phyloP scores from a whole-genome alignment of 805 yeast species.

The Crinitomyces ghanaensis region DNA sequence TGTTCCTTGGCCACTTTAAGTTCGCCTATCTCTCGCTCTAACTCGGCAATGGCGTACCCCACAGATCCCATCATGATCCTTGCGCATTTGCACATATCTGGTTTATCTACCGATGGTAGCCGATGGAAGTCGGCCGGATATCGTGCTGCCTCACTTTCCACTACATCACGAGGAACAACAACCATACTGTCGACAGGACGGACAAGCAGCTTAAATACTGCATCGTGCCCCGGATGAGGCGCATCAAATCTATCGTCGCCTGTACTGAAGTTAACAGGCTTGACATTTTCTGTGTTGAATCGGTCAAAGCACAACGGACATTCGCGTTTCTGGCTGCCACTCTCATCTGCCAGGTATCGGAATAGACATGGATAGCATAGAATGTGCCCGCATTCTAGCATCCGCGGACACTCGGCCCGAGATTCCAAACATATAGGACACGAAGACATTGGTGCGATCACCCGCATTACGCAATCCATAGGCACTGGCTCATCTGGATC shows the following conservation, averaged over 20 bases:
- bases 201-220: constrained; percentile 55
- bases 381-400: constrained; percentile 91
- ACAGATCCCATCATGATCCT: constrained; percentile 60
- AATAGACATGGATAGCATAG: constrained; percentile 76
- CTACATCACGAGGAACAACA: constrained; percentile 14
- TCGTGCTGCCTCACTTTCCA: neutral
- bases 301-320: constrained; percentile 73
- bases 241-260: constrained; percentile 45
- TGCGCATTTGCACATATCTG: constrained; percentile 33
- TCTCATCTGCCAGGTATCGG: constrained; percentile 53
- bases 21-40: constrained; percentile 45
- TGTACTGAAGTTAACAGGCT: constrained; percentile 44
- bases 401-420: constrained; percentile 81
- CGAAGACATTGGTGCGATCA: constrained; percentile 55
- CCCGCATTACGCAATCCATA: constrained; percentile 50
- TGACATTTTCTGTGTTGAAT: constrained; percentile 42
- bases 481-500: constrained; percentile 73
- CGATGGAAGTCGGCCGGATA: constrained; percentile 6
- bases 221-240: constrained; percentile 47
- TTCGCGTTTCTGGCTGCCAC: constrained; percentile 33
- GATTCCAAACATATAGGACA: constrained; percentile 91
- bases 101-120: constrained; percentile 8
- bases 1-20: constrained; percentile 41
- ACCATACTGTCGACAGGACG: constrained; percentile 20
- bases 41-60: constrained; percentile 41